phyloP scores from a whole-genome alignment of 192 early-diverging fungal species.

The Neocallimastix lanati region DNA sequence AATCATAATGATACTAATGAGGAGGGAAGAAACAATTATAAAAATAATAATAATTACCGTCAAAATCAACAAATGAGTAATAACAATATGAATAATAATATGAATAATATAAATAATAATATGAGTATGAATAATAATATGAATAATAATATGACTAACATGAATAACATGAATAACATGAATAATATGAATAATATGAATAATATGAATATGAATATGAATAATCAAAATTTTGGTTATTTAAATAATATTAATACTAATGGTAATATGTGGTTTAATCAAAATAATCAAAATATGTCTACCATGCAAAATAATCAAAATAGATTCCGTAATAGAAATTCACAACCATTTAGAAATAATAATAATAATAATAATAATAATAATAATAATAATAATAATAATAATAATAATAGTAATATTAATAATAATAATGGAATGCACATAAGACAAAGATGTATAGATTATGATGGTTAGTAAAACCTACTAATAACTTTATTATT shows the following conservation, averaged over 20 bases:
- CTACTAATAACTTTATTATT: too few species aligned
- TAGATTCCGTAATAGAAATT: background rate
- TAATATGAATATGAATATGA: slow-evolving; percentile 4
- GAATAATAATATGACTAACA: slow-evolving; percentile 1
- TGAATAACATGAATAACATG: background rate
- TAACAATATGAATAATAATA: slow-evolving; percentile 2
- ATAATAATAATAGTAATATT: too few species aligned
- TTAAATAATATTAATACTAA: slow-evolving; percentile 2
- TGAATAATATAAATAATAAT: slow-evolving; percentile 4
- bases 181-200: slow-evolving; percentile 4
- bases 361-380: slow-evolving; percentile 11
- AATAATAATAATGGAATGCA: slow-evolving; percentile 8
- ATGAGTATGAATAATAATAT: slow-evolving; percentile 2
- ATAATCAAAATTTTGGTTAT: background rate
- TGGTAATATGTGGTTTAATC: background rate
- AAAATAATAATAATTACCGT: background rate
- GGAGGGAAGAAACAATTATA: background rate
- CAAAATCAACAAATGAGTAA: background rate
- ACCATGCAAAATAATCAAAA: background rate
- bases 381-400: too few species aligned
- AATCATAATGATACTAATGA: slow-evolving; percentile 6
- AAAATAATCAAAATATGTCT: background rate
- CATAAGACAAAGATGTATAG: slow-evolving; percentile 34
- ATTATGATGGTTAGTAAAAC: slow-evolving; percentile 73
- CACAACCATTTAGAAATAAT: slow-evolving; percentile 14